Base-by-base conservation (phyloP, 805 yeast species). In the Brettanomyces nanus region DNA sequence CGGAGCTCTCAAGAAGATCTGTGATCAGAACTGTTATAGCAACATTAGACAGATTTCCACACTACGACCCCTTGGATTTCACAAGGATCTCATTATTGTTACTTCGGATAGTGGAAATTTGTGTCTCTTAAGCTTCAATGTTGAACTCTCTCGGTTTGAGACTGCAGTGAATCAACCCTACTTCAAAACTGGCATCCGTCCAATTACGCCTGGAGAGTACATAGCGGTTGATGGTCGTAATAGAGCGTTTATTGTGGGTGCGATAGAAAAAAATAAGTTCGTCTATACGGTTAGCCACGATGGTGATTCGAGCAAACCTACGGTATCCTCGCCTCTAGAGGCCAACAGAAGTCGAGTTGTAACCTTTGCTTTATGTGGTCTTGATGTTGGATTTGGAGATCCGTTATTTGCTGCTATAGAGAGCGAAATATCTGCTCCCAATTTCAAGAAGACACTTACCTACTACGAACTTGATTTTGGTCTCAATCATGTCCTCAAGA, bases 381-480 rank as follows among this genome's bases (percentile, higher is more conserved):
- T 90, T 34, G 95, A 87, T 53, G 81, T 80, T 2, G 84, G 80
- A 0, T 80, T 69, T 54, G 92, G 82, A 15, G 87, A 86, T 51
- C 97, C 97, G 0, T 53, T 76, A 7, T 90, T 89, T 69, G 94
- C 86, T 0, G 70, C 89, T 0, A 59, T 92, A 6, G 97, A 90
- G 52, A 60, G 73, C 6, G 80, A 75, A 37, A 69, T 74, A 40
- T 51, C 63, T 5, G 63, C 59, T 1, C 15, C 18, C 10, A n/a
- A 14, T 52, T 61, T 23, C 9, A 38, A 44, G 17, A 39, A 44
- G 14, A 46, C 51, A 21, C 62, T 90, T 37, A 71, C 75, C 3
- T 82, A 74, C 53, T 90, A 90, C 59, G 90, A 85, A 51, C 61
- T 89, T 19, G 97, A 92, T 55, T 68, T 85, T 29, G 96, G 97